These are phyloP conservation scores for Leavenworthia alabamica DNA, from an alignment of 345 rosid genomes.

Conservation along the genomic window DNA sequence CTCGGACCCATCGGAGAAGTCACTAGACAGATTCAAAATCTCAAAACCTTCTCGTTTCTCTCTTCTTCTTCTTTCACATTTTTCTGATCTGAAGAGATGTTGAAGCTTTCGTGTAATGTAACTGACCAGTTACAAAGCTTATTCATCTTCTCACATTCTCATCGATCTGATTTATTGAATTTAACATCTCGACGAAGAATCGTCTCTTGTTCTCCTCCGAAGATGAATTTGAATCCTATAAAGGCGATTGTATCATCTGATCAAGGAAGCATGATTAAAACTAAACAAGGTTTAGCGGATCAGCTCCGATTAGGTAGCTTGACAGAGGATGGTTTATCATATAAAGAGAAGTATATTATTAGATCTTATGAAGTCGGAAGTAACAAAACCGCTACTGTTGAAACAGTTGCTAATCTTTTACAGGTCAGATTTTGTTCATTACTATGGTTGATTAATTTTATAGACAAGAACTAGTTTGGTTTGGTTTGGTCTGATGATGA, in stretches of 20 bases:
- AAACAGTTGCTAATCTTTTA: conserved; percentile 87
- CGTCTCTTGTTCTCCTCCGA: conserved; percentile 16
- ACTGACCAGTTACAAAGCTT: conserved; percentile 36
- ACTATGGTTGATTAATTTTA: not conserved
- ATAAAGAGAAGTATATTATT: conserved; percentile 78
- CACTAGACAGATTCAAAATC: conserved; percentile 2
- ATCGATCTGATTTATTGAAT: conserved; percentile 5
- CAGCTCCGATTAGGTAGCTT: conserved; percentile 65
- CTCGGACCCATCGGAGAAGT: conserved; percentile 40
- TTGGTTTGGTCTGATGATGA: too few species aligned
- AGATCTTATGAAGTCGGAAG: conserved; percentile 90
- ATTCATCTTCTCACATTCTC: conserved; percentile 43
- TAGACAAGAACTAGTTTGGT: too few species aligned
- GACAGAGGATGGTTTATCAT: conserved; percentile 69
- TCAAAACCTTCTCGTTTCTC: conserved; percentile 11
- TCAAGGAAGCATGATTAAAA: conserved; percentile 21
- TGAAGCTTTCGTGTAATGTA: conserved; percentile 50
- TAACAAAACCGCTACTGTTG: conserved; percentile 88
- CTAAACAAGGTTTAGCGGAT: conserved; percentile 38
- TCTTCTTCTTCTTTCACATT: not conserved
- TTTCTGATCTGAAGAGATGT: conserved; percentile 28
- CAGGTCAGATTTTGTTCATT: conserved; percentile 45
- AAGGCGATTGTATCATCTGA: conserved; percentile 34
- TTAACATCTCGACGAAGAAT: not conserved
- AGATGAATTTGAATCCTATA: conserved; percentile 13